A percentile compares a stretch with the other conserved stretches of the same genome.
Conservation (phyloP, 169 alveolate species). For the Hepatocystis sp. region DNA sequence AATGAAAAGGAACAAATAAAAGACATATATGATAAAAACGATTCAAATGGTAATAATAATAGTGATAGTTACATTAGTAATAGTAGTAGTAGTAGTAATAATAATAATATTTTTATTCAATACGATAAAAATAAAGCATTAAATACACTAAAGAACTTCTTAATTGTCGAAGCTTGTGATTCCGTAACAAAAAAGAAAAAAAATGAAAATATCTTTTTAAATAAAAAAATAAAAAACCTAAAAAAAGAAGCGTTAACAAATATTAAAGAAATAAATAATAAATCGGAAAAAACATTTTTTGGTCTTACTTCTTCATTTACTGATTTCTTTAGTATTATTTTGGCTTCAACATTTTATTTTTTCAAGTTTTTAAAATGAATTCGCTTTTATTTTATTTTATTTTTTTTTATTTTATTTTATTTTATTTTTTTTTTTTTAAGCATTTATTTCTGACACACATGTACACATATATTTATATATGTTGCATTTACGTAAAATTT, state of each 20-base stretch:
- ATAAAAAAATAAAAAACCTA: conserved; percentile 40
- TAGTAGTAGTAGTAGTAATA: not conserved
- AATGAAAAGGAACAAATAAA: not conserved
- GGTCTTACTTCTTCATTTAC: conserved; percentile 71
- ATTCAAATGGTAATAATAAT: not conserved
- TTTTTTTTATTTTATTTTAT: not conserved
- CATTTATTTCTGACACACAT: too few species aligned
- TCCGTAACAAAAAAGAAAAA: conserved; percentile 29
- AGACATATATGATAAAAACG: not conserved
- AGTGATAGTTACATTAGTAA: not conserved
- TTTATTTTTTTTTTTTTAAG: too few species aligned
- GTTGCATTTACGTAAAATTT: too few species aligned
- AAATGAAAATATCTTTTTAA: conserved; percentile 55
- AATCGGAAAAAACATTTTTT: conserved; percentile 61
- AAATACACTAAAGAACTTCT: conserved; percentile 45
- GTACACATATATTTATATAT: too few species aligned
- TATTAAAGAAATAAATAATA: conserved; percentile 49
- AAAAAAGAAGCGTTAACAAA: conserved; percentile 48
- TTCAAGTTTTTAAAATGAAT: conserved; percentile 26
- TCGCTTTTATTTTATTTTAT: not conserved
- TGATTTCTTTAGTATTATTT: conserved; percentile 43
- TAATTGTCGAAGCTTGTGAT: conserved; percentile 52
- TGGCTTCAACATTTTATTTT: conserved; percentile 24
- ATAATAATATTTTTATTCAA: not conserved
- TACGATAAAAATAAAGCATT: conserved; percentile 17